Evolutionary conservation across 371 early-diverging fungal species (phyloP).

Genomic region (Rhizopus delemar): DNA sequence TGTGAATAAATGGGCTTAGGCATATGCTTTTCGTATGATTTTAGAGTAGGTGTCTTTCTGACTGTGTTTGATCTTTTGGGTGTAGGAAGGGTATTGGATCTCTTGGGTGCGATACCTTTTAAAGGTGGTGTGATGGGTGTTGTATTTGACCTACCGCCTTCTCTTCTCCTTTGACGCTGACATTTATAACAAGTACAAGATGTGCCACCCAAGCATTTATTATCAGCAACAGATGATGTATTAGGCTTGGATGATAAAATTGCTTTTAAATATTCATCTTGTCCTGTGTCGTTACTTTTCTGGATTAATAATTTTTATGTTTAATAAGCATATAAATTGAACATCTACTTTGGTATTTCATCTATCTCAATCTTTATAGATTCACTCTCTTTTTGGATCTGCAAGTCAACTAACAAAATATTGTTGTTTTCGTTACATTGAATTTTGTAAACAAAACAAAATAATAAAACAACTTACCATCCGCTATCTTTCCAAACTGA

Average conservation of each 20-base stretch:
- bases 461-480: slow-evolving; percentile 25
- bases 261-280: slow-evolving; percentile 24
- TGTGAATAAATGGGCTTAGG: slow-evolving; percentile 39
- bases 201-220: slow-evolving; percentile 17
- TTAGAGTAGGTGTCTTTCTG: slow-evolving; percentile 45
- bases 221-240: slow-evolving; percentile 6
- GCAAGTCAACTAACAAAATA: slow-evolving; percentile 30
- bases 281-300: slow-evolving; percentile 6
- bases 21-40: slow-evolving; percentile 45
- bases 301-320: not conserved
- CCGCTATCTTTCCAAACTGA: slow-evolving; percentile 39
- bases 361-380: slow-evolving; percentile 39
- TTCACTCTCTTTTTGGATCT: slow-evolving; percentile 31
- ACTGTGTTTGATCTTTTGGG: slow-evolving; percentile 23
- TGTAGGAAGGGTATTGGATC: slow-evolving; percentile 1
- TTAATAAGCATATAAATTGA: not conserved
- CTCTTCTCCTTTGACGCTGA: slow-evolving; percentile 46
- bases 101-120: slow-evolving; percentile 7
- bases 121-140: not conserved
- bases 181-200: slow-evolving; percentile 50
- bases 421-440: too few relatives aligned
- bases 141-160: slow-evolving; percentile 16
- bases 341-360: slow-evolving; percentile 20
- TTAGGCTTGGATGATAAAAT: slow-evolving; percentile 20
- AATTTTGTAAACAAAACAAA: not conserved